These are phyloP conservation scores for Prinsepia uniflora DNA, from an alignment of 306 rosid genomes.

Conservation along the genomic window DNA sequence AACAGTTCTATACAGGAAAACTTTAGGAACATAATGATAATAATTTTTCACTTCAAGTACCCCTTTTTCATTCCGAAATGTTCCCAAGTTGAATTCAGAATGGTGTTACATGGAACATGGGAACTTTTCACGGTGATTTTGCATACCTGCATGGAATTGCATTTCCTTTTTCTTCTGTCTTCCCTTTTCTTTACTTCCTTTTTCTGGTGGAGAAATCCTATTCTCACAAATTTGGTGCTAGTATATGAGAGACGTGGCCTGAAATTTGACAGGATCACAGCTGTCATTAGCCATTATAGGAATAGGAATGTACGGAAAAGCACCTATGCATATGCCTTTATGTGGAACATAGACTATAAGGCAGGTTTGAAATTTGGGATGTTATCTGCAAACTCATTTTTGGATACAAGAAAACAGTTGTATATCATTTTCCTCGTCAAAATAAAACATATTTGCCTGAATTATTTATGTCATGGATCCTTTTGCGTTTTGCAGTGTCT, in stretches of 20 bases:
- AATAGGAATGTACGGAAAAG: slow-evolving; percentile 4
- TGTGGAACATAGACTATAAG: background rate
- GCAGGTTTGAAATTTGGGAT: slow-evolving; percentile 1
- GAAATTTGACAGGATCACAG: slow-evolving; percentile 11
- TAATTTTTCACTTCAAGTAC: background rate
- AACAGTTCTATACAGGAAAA: background rate
- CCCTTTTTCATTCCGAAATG: background rate
- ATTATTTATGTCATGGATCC: slow-evolving; percentile 26
- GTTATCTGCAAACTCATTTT: background rate
- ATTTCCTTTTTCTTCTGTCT: background rate
- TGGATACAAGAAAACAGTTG: background rate
- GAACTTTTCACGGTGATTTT: background rate
- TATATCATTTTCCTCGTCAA: background rate
- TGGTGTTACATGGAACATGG: background rate
- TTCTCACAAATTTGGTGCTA: background rate
- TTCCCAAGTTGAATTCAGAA: slow-evolving; percentile 1
- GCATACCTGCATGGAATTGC: background rate
- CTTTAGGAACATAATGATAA: background rate
- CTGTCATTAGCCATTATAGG: slow-evolving; percentile 18
- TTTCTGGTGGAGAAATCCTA: background rate
- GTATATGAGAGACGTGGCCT: slow-evolving; percentile 15
- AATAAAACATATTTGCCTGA: background rate
- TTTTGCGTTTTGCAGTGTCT: slow-evolving; percentile 58
- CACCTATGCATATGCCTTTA: slow-evolving; percentile 8
- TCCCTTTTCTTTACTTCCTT: background rate